Base-by-base conservation (phyloP, 257 asterid genomes). In the Capsicum rhomboideum region DNA sequence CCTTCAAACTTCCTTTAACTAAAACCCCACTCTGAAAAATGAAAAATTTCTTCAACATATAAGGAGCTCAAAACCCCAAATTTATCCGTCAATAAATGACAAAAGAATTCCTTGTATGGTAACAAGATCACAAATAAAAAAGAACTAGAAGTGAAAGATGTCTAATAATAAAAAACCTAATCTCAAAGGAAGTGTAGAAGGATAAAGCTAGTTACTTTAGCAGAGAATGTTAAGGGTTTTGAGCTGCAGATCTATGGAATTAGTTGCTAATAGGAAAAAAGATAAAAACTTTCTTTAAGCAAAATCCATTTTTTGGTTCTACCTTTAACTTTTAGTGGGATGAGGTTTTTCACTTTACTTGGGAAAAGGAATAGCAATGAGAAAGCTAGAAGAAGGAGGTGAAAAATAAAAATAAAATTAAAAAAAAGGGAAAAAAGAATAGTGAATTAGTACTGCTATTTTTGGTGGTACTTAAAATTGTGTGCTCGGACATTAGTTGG, bases 181-280 rank as follows among this genome's bases (percentile, higher is more conserved):
- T 53, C 34, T 23, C 0, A 21, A 74, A 46, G 46, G 40, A 74
- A 74, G 0, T 74, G 20, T 52, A 10, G n/a, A 59, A 83, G 68
- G 53, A 58, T 11, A 67, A 84, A 52, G 74, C 53, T 64, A 26
- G 34, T 34, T 8, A 40, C 44, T 44, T 84, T 40, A 40, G 74
- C 26, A 64, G 77, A 55, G 28, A 59, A 54, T 37, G 53, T 50
- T 8, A 9, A 53, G 84, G 85, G 83, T 21, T 85, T 71, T 72
- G 42, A 77, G 77, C 74, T 66, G 9, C 37, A 72, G 85, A 85
- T 82, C 88, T 64, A 20, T 13, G 85, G 71, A 61, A 75, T 71
- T 44, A 72, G 80, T 49, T 21, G 40, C 59, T 29, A 26, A 34
- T 23, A 23, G 55, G 53, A 23, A 40, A 61, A 31, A 78, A 64